A percentile compares a stretch with the other conserved stretches of the same genome.
These are phyloP conservation scores for Corniculantispora saksenae DNA, from an alignment of 2,329 filamentous ascomycete genomes.

Conservation along the genomic window DNA sequence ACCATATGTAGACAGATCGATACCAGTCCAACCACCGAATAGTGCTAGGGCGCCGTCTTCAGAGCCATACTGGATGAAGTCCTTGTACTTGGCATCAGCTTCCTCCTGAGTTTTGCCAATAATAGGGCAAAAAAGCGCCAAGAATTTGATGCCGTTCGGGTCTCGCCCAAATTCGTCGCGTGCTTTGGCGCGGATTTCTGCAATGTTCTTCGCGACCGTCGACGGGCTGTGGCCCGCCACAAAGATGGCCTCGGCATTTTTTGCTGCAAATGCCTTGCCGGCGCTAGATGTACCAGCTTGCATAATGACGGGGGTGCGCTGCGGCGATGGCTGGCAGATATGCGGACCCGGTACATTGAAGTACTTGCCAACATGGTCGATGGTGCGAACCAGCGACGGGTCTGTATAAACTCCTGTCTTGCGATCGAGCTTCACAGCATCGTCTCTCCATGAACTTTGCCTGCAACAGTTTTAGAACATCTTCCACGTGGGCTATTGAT, in stretches of 20 bases:
- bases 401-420: slow-evolving; percentile 50
- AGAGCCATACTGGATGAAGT: slow-evolving; percentile 57
- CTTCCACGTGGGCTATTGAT: background rate
- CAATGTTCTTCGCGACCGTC: slow-evolving; percentile 56
- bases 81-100: slow-evolving; percentile 50
- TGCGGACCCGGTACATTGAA: slow-evolving; percentile 61
- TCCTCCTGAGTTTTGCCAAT: slow-evolving; percentile 62
- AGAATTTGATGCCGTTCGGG: slow-evolving; percentile 58
- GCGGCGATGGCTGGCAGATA: slow-evolving; percentile 61
- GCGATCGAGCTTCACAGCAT: slow-evolving; percentile 59
- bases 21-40: slow-evolving; percentile 68
- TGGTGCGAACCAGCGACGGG: slow-evolving; percentile 54
- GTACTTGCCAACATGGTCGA: slow-evolving; percentile 63
- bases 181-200: slow-evolving; percentile 56
- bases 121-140: slow-evolving; percentile 60
- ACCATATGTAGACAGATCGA: slow-evolving; percentile 60
- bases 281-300: slow-evolving; percentile 64
- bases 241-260: slow-evolving; percentile 67
- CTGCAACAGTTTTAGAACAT: slow-evolving; percentile 21
- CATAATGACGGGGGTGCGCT: slow-evolving; percentile 64
- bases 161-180: slow-evolving; percentile 51
- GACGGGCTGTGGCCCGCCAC: slow-evolving; percentile 58
- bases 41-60: slow-evolving; percentile 64
- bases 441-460: slow-evolving; percentile 57
- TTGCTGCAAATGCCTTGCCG: slow-evolving; percentile 61